A percentile compares a stretch with the other conserved stretches of the same genome.
These are phyloP conservation scores for Plasmodium fragile DNA, from an alignment of 169 alveolate species.

Conservation along the genomic window DNA sequence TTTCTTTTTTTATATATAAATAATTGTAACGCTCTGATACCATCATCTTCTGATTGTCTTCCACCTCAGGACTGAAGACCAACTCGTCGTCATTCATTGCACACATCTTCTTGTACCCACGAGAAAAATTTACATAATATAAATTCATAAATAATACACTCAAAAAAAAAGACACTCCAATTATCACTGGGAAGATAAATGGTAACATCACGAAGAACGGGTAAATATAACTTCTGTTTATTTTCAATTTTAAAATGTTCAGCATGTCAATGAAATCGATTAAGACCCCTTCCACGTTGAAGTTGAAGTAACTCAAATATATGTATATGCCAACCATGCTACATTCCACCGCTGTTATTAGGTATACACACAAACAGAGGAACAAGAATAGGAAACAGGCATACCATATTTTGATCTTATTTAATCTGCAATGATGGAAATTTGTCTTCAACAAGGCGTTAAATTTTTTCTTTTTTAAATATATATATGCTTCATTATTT, in stretches of 20 bases:
- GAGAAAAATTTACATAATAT: conserved; percentile 51
- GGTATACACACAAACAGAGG: conserved; percentile 31
- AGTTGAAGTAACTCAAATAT: conserved; percentile 52
- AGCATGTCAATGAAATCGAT: conserved; percentile 65
- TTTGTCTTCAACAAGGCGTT: conserved; percentile 22
- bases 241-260: conserved; percentile 46
- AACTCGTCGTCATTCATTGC: conserved; percentile 48
- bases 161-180: conserved; percentile 4
- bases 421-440: background rate
- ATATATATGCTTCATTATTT: conserved; percentile 65
- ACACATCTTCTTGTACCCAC: conserved; percentile 14
- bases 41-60: conserved; percentile 28
- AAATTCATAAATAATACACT: conserved; percentile 53
- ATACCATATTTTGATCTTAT: conserved; percentile 27
- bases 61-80: conserved; percentile 18
- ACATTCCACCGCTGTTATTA: conserved; percentile 31
- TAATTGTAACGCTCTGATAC: conserved; percentile 44
- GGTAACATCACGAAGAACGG: conserved; percentile 64
- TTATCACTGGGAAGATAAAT: conserved; percentile 50
- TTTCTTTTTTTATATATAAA: conserved; percentile 53
- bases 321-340: conserved; percentile 54
- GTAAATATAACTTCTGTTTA: conserved; percentile 16
- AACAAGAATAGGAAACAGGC: conserved; percentile 15
- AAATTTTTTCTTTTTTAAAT: conserved; percentile 60
- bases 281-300: conserved; percentile 48